Evolutionary conservation across 2,329 filamentous ascomycete species (phyloP).

Genomic region (Neonectria hederae): DNA sequence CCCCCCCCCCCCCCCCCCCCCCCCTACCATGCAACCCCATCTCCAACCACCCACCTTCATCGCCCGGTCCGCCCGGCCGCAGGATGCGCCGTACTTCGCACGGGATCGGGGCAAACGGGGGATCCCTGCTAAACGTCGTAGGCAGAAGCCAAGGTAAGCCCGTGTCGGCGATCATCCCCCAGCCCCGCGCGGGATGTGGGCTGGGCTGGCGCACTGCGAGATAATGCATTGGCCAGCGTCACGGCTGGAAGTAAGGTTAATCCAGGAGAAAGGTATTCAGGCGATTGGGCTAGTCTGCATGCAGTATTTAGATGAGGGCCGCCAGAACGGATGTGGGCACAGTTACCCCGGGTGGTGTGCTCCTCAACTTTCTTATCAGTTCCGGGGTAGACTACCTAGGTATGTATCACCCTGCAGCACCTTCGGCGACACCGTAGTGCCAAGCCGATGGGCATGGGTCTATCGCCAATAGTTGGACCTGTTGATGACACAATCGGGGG

Average conservation of each 20-base stretch:
- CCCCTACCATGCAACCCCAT: neutral
- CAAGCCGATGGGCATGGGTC: neutral
- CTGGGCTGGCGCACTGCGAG: neutral
- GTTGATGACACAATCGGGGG: neutral
- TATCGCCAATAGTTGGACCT: neutral
- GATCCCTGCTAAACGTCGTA: neutral
- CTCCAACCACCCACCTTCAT: neutral
- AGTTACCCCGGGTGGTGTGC: neutral
- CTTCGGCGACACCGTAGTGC: constrained; percentile 15
- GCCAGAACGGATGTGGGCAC: neutral
- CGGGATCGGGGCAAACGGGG: neutral
- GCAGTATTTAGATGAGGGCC: neutral
- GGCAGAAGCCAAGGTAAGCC: neutral
- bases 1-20: too few relatives aligned
- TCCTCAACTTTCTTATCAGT: constrained; percentile 15
- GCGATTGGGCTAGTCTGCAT: constrained; percentile 9
- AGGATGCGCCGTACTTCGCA: neutral
- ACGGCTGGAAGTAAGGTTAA: neutral
- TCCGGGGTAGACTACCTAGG: constrained; percentile 4
- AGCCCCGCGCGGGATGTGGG: constrained; percentile 5
- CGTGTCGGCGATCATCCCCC: constrained; percentile 12
- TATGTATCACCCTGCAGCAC: constrained; percentile 13
- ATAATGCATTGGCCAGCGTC: neutral
- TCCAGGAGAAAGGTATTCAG: neutral
- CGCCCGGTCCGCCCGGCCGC: too few relatives aligned